Evolutionary conservation across 345 rosid genomes (phyloP), one percentile per base, ranked within the genome.

Genomic region (Trapa bicornis): DNA sequence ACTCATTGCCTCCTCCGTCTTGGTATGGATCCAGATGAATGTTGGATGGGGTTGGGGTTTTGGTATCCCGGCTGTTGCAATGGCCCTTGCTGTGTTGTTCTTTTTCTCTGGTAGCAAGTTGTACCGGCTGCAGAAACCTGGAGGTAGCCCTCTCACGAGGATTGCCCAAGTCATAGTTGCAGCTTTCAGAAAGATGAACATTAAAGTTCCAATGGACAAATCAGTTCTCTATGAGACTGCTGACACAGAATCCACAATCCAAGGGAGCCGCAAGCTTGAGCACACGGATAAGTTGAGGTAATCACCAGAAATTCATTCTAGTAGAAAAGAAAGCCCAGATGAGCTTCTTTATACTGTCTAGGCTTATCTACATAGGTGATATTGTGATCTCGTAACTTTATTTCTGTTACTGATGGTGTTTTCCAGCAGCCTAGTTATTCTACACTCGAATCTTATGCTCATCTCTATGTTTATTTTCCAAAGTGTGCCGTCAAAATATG

Each of bases 11-110:
- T 83, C 99, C 11, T 88, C 95, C 5, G 86, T 94, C 52, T 80
- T 94, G 72, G 97, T 94, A 50, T 94, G 92, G 91, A 86, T 88
- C 70, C 97, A 94, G 76, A 94, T 89, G 96, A 88, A 94, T 64
- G 99, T 91, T 9, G 94, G 97, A 17, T 91, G 97, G 99, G 93
- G 85, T 6, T 94, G 96, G 96, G 97, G 97, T 4, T 94, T 94
- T 61, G 97, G 99, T 67, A 65, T 94, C 67, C 96, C 99, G 1
- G 83, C 97, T 0, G 97, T 75, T 15, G 91, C 93, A 0, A 94
- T 94, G 97, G 88, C 80, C 61, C 52, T 89, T 71, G 99, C 99
- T 0, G 82, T 91, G 67, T 75, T 79, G 68, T 88, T 83, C 71
- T 94, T 94, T 87, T 87, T 94, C 54, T 61, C 82, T 0, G 97